A percentile compares a stretch with the other conserved stretches of the same genome.
These are phyloP conservation scores for Peniophora sp. DNA, from an alignment of 1,284 basidiomycete genomes.

Conservation along the genomic window DNA sequence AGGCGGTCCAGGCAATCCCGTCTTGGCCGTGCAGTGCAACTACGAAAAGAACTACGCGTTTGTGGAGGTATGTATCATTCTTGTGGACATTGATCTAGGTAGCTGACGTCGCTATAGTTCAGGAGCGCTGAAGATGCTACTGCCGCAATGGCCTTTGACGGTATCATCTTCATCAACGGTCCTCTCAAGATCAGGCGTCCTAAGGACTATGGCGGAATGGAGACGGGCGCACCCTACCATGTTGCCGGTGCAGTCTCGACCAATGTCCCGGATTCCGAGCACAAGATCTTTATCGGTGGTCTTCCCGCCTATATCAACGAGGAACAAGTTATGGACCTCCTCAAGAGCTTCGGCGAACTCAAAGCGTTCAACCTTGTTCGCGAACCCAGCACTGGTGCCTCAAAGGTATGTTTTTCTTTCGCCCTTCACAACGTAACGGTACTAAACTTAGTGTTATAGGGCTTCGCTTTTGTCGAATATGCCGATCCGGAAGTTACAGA, in stretches of 20 bases:
- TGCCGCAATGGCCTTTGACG: conserved; percentile 94
- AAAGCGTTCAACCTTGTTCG: conserved; percentile 97
- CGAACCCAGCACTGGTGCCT: conserved; percentile 81
- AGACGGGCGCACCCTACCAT: conserved; percentile 61
- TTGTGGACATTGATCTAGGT: conserved; percentile 7
- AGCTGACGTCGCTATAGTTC: conserved; percentile 51
- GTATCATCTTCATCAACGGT: conserved; percentile 88
- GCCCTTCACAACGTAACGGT: not conserved
- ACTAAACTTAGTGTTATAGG: conserved; percentile 39
- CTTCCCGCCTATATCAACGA: conserved; percentile 93
- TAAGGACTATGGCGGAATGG: conserved; percentile 86
- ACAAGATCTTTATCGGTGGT: conserved; percentile 98
- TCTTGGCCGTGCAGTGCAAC: conserved; percentile 90
- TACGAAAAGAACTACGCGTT: conserved; percentile 98
- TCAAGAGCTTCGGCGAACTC: conserved; percentile 96
- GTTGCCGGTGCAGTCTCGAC: conserved; percentile 95
- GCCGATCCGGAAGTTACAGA: conserved; percentile 86
- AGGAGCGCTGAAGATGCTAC: conserved; percentile 95
- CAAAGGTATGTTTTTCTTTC: conserved; percentile 54
- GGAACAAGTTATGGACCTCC: conserved; percentile 95
- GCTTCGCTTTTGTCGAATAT: conserved; percentile 99
- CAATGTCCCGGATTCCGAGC: conserved; percentile 93
- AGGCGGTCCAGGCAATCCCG: conserved; percentile 82
- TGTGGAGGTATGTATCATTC: conserved; percentile 63
- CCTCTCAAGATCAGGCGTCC: conserved; percentile 94